Evolutionary conservation across 2,329 filamentous ascomycete species (phyloP).

Genomic region (Ceratocystis cubensis): DNA sequence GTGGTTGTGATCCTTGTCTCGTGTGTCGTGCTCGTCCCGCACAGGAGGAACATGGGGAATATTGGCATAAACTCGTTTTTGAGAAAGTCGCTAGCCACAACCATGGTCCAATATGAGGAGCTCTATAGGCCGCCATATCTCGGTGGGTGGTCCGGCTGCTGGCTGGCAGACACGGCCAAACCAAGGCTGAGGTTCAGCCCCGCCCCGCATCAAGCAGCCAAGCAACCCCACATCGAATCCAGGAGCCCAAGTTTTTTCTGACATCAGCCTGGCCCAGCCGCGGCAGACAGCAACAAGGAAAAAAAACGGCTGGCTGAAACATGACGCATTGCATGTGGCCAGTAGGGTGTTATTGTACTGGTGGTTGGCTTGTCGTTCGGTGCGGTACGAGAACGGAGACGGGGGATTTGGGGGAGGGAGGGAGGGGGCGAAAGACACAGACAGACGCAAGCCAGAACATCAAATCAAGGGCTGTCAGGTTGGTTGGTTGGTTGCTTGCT

Average conservation of each 20-base stretch:
- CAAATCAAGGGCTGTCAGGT: conserved; percentile 5
- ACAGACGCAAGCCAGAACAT: background rate
- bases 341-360: background rate
- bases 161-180: background rate
- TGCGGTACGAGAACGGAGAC: background rate
- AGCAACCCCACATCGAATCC: background rate
- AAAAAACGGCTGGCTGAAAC: too few relatives aligned
- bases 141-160: background rate
- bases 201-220: background rate
- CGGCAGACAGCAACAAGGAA: background rate
- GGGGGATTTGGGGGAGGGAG: background rate
- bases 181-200: background rate
- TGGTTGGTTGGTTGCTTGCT: conserved; percentile 32
- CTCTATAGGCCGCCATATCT: too few relatives aligned
- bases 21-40: background rate
- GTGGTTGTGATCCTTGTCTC: background rate
- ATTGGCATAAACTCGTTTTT: background rate
- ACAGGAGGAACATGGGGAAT: background rate
- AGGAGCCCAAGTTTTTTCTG: conserved; percentile 2
- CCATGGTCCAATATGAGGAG: too few relatives aligned
- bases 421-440: background rate
- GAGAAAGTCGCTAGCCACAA: too few relatives aligned
- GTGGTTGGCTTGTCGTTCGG: background rate
- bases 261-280: background rate
- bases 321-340: too few relatives aligned